Conservation (phyloP, 495 filamentous ascomycete genomes). For the Aeminium ludgeri region DNA sequence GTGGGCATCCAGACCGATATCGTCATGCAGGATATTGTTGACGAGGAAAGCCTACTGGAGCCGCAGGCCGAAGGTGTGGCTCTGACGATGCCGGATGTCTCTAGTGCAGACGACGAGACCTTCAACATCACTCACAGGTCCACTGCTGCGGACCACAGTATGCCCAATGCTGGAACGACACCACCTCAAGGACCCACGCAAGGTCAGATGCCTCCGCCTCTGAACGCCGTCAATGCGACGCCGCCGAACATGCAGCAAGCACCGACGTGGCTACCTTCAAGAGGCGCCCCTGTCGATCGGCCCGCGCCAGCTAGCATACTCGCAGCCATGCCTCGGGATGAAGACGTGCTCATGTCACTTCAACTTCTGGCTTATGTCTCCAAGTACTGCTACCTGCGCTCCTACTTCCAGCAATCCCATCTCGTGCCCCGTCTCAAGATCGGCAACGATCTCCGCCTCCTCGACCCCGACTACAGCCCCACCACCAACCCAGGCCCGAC, state of each 20-base stretch:
- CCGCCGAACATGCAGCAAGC: slow-evolving; percentile 42
- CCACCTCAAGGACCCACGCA: slow-evolving; percentile 27
- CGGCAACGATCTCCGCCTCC: slow-evolving; percentile 59
- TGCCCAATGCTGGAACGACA: slow-evolving; percentile 39
- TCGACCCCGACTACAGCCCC: slow-evolving; percentile 47
- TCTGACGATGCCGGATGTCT: slow-evolving; percentile 57
- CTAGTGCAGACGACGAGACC: slow-evolving; percentile 72
- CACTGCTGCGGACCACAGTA: slow-evolving; percentile 61
- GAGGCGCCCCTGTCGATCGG: slow-evolving; percentile 32
- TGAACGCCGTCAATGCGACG: slow-evolving; percentile 48
- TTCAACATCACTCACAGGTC: slow-evolving; percentile 95
- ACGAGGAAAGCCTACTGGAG: slow-evolving; percentile 44
- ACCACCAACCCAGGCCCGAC: slow-evolving; percentile 27
- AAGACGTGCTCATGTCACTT: slow-evolving; percentile 96
- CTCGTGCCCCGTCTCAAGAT: slow-evolving; percentile 86
- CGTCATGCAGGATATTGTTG: slow-evolving; percentile 64
- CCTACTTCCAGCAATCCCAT: slow-evolving; percentile 90
- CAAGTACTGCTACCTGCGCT: slow-evolving; percentile 90
- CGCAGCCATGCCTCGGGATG: slow-evolving; percentile 82
- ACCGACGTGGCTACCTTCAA: slow-evolving; percentile 53
- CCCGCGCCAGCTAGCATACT: slow-evolving; percentile 29
- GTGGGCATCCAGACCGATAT: slow-evolving; percentile 62
- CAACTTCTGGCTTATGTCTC: slow-evolving; percentile 94
- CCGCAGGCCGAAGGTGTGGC: slow-evolving; percentile 52
- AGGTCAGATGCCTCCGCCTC: slow-evolving; percentile 60